A percentile compares a stretch with the other conserved stretches of the same genome.
Evolutionary conservation across 2,329 filamentous ascomycete species (phyloP).

Genomic region (Colletotrichum tofieldiae): DNA sequence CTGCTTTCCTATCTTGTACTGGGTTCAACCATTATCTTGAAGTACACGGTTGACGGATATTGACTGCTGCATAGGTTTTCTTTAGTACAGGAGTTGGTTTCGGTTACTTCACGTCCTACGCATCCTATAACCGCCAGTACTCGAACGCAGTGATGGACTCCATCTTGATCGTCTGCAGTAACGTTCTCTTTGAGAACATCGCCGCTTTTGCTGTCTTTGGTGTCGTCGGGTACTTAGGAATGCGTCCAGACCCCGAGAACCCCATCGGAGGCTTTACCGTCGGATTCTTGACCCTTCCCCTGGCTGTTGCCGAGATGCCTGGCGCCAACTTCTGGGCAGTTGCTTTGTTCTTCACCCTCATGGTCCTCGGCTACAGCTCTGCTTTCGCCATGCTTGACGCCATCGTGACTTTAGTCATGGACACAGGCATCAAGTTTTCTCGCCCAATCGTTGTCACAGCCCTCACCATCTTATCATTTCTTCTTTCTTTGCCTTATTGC

Average conservation of each 20-base stretch:
- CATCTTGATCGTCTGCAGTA: slow-evolving; percentile 68
- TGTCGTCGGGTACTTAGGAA: slow-evolving; percentile 65
- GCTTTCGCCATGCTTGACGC: slow-evolving; percentile 74
- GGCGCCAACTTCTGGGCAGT: slow-evolving; percentile 72
- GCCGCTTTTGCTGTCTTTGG: slow-evolving; percentile 66
- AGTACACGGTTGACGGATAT: too few species aligned
- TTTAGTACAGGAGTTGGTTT: slow-evolving; percentile 73
- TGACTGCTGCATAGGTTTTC: slow-evolving; percentile 58
- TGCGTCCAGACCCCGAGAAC: slow-evolving; percentile 55
- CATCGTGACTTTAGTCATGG: slow-evolving; percentile 67
- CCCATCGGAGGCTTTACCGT: slow-evolving; percentile 69
- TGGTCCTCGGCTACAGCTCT: slow-evolving; percentile 71
- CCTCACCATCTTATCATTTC: slow-evolving; percentile 65
- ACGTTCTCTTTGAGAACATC: slow-evolving; percentile 71
- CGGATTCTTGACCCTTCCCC: slow-evolving; percentile 71
- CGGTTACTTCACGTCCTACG: slow-evolving; percentile 72
- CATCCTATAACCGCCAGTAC: slow-evolving; percentile 71
- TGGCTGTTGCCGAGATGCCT: slow-evolving; percentile 70
- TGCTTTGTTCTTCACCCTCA: slow-evolving; percentile 71
- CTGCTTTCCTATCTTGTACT: neutral
- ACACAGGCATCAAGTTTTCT: slow-evolving; percentile 64
- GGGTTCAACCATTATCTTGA: neutral
- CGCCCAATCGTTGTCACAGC: slow-evolving; percentile 65
- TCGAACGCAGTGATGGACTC: slow-evolving; percentile 74
- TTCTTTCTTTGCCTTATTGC: slow-evolving; percentile 70